Evolutionary conservation across 2,329 filamentous ascomycete species (phyloP).

Genomic region (Pseudogymnoascus sp.): DNA sequence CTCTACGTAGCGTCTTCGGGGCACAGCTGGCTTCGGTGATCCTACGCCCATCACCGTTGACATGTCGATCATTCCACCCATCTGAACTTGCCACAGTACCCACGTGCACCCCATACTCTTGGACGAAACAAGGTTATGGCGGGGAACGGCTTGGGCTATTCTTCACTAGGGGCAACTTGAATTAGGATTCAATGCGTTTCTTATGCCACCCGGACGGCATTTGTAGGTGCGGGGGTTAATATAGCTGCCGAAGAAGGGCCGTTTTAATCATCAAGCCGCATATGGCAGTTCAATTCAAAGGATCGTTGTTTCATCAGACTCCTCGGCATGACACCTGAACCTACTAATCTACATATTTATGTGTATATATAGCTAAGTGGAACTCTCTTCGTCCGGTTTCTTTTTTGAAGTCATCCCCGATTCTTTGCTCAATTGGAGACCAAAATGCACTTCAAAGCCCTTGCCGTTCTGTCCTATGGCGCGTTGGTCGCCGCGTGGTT

Average conservation of each 20-base stretch:
- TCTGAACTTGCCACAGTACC: neutral
- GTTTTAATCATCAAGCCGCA: neutral
- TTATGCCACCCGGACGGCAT: neutral
- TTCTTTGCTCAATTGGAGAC: neutral
- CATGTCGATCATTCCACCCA: neutral
- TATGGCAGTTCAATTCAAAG: neutral
- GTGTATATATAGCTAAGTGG: neutral
- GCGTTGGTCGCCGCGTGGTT: constrained; percentile 16
- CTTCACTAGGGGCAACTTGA: neutral
- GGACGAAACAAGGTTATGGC: neutral
- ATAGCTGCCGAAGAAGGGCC: constrained; percentile 3
- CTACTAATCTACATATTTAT: neutral
- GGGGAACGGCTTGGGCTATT: neutral
- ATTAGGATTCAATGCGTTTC: constrained; percentile 1
- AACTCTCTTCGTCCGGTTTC: neutral
- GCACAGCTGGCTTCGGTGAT: neutral
- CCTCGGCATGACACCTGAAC: neutral
- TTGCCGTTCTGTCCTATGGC: neutral
- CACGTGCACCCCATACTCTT: constrained; percentile 5
- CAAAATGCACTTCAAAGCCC: neutral
- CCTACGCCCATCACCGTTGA: neutral
- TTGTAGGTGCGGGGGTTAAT: neutral
- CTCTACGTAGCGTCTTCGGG: neutral
- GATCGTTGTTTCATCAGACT: neutral
- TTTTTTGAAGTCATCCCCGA: neutral